phyloP scores from a whole-genome alignment of 1,284 basidiomycete species.

The Ceratobasidium sp. region DNA sequence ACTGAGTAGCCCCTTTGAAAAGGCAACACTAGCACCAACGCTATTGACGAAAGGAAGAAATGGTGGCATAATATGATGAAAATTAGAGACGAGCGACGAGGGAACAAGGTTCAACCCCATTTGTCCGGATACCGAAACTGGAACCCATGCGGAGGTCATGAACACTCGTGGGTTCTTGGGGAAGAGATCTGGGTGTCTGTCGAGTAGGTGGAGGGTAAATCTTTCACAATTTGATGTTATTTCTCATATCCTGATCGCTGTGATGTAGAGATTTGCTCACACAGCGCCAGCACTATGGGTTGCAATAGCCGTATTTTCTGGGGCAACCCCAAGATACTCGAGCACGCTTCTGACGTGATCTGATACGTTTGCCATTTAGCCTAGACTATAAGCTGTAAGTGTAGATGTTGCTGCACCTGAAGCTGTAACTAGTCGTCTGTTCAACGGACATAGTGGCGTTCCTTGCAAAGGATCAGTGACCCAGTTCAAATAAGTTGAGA shows the following conservation, averaged over 20 bases:
- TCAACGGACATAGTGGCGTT: constrained; percentile 19
- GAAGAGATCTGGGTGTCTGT: constrained; percentile 36
- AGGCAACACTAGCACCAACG: constrained; percentile 20
- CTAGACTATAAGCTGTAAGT: not conserved
- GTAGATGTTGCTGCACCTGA: constrained; percentile 12
- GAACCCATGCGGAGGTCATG: constrained; percentile 40
- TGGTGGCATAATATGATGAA: constrained; percentile 13
- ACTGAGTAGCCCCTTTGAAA: constrained; percentile 21
- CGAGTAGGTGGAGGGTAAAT: constrained; percentile 28
- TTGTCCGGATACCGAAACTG: constrained; percentile 32
- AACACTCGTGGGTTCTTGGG: constrained; percentile 34
- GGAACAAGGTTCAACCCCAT: constrained; percentile 23
- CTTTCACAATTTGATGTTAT: constrained; percentile 7
- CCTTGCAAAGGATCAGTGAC: not conserved
- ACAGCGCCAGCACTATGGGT: constrained; percentile 32
- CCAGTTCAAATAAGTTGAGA: not conserved
- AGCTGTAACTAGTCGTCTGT: constrained; percentile 10
- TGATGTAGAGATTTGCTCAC: constrained; percentile 15
- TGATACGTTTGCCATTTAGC: not conserved
- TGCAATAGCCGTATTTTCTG: constrained; percentile 15
- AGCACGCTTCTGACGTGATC: constrained; percentile 37
- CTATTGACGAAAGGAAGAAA: constrained; percentile 19
- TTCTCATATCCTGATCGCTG: not conserved
- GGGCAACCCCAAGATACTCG: constrained; percentile 26
- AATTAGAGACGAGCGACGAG: constrained; percentile 21